Percentiles rank a stretch among this genome's conserved stretches.
These are phyloP conservation scores for Trypanosoma cruzi DNA, from an alignment of 208 protist species.

Conservation along the genomic window DNA sequence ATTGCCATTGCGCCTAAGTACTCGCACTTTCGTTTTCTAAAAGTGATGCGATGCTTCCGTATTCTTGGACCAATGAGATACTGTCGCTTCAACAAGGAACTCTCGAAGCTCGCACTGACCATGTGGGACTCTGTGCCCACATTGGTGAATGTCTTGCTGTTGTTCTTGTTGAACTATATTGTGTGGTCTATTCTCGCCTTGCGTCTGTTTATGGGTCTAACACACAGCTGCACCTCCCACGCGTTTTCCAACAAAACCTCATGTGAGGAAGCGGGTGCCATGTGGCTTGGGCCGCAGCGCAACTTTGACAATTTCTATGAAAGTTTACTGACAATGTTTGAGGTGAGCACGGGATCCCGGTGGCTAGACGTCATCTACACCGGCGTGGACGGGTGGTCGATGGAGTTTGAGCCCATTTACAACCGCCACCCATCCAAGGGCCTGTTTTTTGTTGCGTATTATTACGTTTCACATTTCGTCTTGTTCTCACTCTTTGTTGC, in stretches of 20 bases:
- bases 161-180: conserved; percentile 91
- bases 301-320: conserved; percentile 93
- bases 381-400: conserved; percentile 73
- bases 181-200: conserved; percentile 93
- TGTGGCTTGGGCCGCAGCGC: conserved; percentile 50
- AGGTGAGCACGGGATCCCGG: conserved; percentile 90
- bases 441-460: conserved; percentile 91
- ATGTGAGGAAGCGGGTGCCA: conserved; percentile 33
- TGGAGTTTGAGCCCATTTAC: conserved; percentile 36
- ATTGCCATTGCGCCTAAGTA: conserved; percentile 50
- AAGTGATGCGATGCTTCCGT: conserved; percentile 86
- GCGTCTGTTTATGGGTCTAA: conserved; percentile 90
- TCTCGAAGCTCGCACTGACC: conserved; percentile 62
- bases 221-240: conserved; percentile 69
- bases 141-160: conserved; percentile 81
- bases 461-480: conserved; percentile 90
- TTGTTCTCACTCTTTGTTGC: conserved; percentile 92
- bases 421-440: conserved; percentile 75
- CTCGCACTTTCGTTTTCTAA: conserved; percentile 69
- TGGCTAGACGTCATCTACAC: conserved; percentile 89
- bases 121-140: conserved; percentile 84
- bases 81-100: conserved; percentile 55
- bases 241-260: conserved; percentile 42
- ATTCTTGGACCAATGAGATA: conserved; percentile 73
- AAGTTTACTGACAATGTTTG: conserved; percentile 89